Evolutionary conservation across 78 protist genomes (phyloP).

Genomic region (Mantamonas sphyraenae): DNA sequence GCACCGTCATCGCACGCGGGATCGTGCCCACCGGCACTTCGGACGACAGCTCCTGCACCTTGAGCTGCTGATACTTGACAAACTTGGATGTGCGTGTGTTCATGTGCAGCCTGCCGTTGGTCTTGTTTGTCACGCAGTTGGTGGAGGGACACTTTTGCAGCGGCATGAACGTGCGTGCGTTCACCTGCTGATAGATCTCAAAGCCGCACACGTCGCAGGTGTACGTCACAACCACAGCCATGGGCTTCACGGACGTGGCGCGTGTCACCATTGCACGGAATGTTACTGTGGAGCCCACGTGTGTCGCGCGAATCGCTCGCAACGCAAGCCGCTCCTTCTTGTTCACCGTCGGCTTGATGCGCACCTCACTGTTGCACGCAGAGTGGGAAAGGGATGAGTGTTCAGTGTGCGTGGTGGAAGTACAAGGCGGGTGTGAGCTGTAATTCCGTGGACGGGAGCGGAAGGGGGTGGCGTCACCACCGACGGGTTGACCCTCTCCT

Average conservation of each 20-base stretch:
- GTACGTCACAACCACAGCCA: constrained; percentile 85
- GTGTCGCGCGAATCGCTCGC: too few species aligned
- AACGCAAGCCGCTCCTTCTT: constrained; percentile 56
- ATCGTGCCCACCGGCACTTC: constrained; percentile 96
- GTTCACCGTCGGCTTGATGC: neutral
- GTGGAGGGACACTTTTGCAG: constrained; percentile 25
- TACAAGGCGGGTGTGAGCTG: neutral
- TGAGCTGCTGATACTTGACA: constrained; percentile 85
- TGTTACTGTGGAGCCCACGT: too few species aligned
- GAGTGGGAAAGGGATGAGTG: neutral
- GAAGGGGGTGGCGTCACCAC: too few species aligned
- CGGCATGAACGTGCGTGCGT: constrained; percentile 41
- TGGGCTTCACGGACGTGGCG: constrained; percentile 84
- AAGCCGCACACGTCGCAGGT: constrained; percentile 85
- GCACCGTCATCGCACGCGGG: constrained; percentile 88
- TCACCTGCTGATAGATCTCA: constrained; percentile 83
- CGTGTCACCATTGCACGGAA: constrained; percentile 93
- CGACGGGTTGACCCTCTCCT: too few species aligned
- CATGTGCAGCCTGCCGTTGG: constrained; percentile 44
- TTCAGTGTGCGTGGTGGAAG: constrained; percentile 3
- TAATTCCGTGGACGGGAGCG: neutral
- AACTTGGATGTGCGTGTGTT: constrained; percentile 93
- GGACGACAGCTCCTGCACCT: constrained; percentile 85
- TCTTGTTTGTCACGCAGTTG: constrained; percentile 30
- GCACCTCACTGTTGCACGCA: neutral